Evolutionary conservation across 1,284 basidiomycete genomes (phyloP).

Genomic region (Naganishia liquefaciens): DNA sequence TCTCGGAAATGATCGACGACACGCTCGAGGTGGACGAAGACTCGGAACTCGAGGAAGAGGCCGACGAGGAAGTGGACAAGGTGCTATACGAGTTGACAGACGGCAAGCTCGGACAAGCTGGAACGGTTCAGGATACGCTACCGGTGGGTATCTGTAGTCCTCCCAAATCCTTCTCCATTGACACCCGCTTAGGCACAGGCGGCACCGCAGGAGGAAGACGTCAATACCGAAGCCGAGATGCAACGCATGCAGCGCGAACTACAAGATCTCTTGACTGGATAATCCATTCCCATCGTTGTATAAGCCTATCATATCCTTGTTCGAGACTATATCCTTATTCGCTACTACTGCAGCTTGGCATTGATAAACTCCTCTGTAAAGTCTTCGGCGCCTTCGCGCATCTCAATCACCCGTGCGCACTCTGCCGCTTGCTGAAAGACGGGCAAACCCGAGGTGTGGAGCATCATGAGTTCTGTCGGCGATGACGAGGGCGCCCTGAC

Average conservation of each 20-base stretch:
- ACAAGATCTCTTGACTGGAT: conserved; percentile 76
- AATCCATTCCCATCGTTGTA: neutral
- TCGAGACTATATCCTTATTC: neutral
- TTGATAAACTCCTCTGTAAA: conserved; percentile 73
- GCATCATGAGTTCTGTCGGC: conserved; percentile 73
- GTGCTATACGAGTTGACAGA: conserved; percentile 94
- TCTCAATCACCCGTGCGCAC: conserved; percentile 62
- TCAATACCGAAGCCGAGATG: conserved; percentile 73
- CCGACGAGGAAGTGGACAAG: conserved; percentile 95
- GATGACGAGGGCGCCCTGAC: conserved; percentile 63
- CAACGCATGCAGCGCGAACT: conserved; percentile 82
- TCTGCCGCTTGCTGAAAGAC: conserved; percentile 70
- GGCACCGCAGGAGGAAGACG: conserved; percentile 65
- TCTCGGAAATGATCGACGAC: conserved; percentile 92
- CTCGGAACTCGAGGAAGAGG: conserved; percentile 93
- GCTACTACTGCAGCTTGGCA: conserved; percentile 56
- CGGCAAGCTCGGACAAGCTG: conserved; percentile 86
- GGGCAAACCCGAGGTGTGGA: conserved; percentile 77
- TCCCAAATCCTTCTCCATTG: neutral
- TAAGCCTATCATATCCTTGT: neutral
- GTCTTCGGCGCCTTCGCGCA: conserved; percentile 75
- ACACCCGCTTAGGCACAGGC: conserved; percentile 52
- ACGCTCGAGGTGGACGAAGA: conserved; percentile 76
- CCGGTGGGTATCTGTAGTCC: conserved; percentile 64
- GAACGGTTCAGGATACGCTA: conserved; percentile 64